Conservation (phyloP, 768 basidiomycete genomes). For the Porpolomopsis calyptriformis region DNA sequence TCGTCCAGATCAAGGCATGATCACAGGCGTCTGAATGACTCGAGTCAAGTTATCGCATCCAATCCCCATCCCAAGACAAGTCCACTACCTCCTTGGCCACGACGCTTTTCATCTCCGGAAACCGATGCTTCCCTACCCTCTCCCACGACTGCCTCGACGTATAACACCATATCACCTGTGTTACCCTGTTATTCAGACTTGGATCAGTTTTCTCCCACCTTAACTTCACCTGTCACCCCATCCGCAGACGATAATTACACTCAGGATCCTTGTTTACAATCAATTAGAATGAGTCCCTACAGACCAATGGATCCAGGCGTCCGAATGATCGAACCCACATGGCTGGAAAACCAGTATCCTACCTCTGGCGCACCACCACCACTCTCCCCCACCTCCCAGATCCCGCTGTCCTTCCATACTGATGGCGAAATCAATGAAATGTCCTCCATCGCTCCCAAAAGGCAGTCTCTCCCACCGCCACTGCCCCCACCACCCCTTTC, state of each 20-base stretch:
- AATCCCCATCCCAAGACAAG: conserved; percentile 20
- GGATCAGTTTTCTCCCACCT: conserved; percentile 8
- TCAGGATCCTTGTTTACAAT: neutral
- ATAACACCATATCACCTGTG: conserved; percentile 2
- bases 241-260: conserved; percentile 1
- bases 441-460: neutral
- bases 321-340: neutral
- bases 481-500: neutral
- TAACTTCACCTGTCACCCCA: conserved; percentile 17
- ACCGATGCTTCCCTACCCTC: conserved; percentile 17
- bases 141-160: conserved; percentile 7
- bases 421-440: neutral
- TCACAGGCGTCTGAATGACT: conserved; percentile 20
- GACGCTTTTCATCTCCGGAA: conserved; percentile 29
- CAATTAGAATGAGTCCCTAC: neutral
- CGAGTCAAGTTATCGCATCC: neutral
- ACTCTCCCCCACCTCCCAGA: neutral
- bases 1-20: conserved; percentile 26
- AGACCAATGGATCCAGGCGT: neutral
- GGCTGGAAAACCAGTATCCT: conserved; percentile 2
- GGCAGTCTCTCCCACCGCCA: no score
- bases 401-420: neutral
- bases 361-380: neutral
- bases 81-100: conserved; percentile 19
- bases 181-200: conserved; percentile 3